Evolutionary conservation across 1,284 basidiomycete species (phyloP), one percentile per base, ranked within the genome.

Genomic region (Hemileia vastatrix): DNA sequence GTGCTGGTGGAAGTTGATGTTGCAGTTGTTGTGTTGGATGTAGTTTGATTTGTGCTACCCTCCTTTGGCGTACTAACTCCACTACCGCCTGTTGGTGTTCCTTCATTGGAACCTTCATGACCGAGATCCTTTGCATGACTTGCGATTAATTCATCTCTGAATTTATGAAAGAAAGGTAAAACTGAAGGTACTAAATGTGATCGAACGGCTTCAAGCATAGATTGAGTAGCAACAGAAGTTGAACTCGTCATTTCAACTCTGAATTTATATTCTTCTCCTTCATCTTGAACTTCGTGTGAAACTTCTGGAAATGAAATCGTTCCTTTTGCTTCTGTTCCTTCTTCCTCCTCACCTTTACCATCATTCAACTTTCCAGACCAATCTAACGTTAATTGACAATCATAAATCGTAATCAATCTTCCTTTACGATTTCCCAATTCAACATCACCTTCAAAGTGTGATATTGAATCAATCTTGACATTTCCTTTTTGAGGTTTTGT

Each of bases 321-420:
- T 36, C 73, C 73, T 57, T 64, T 67, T 1, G 66, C 72, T 48
- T 65, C 63, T 32, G 65, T 67, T 27, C 68, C 71, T 31, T 70
- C 71, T 18, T 65, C 66, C 5, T 63, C 55, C 36, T 9, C 11
- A 2, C 1, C 36, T 40, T 15, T 40, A 40, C 36, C 36, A 40
- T 11, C 13, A 15, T 27, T 11, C 13, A 40, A 45, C 55, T 48
- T 23, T 48, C 55, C 55, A 6, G 9, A 13, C 55, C 55, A 57
- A 50, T 6, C 6, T 11, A 40, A 40, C 2, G 68, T 68, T 33
- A 75, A 64, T 36, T 65, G 57, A 53, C 68, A 69, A 54, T 75
- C 73, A 62, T 74, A 75, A 64, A 75, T 75, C 49, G 73, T 75
- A 62, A 75, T 75, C 23, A 75, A 66, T 67, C 71, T 74, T 43